Evolutionary conservation across 345 rosid species (phyloP).

Genomic region (Brassica carinata): DNA sequence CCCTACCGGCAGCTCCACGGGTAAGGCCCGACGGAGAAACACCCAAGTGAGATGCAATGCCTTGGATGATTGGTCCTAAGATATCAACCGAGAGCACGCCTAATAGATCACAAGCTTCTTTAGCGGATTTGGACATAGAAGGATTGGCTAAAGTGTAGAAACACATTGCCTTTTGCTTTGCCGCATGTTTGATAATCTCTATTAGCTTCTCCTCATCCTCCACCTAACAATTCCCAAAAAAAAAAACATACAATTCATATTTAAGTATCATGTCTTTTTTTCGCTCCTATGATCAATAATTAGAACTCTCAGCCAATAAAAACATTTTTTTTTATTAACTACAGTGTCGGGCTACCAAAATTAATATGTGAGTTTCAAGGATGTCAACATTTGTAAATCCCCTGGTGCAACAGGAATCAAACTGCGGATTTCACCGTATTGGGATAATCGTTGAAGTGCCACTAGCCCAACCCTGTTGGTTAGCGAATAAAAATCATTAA

Average conservation of each 20-base stretch:
- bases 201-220: slow-evolving; percentile 69
- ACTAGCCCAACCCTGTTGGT: too few species aligned
- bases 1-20: slow-evolving; percentile 79
- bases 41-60: slow-evolving; percentile 70
- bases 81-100: slow-evolving; percentile 69
- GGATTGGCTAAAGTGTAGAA: slow-evolving; percentile 85
- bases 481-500: too few species aligned
- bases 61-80: slow-evolving; percentile 84
- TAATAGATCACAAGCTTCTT: slow-evolving; percentile 59
- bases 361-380: too few species aligned
- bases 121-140: slow-evolving; percentile 67
- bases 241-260: background rate
- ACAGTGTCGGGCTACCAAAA: too few species aligned
- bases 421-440: too few species aligned
- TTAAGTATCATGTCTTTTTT: background rate
- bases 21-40: slow-evolving; percentile 88
- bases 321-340: too few species aligned
- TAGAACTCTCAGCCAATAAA: background rate
- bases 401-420: too few species aligned
- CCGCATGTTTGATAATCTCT: slow-evolving; percentile 81
- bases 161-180: slow-evolving; percentile 72
- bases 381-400: too few species aligned
- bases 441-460: too few species aligned
- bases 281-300: background rate
- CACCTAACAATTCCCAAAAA: slow-evolving; percentile 46